These are phyloP conservation scores for Bryopsis sp. DNA, from an alignment of 139 green algal genomes.

Conservation along the genomic window DNA sequence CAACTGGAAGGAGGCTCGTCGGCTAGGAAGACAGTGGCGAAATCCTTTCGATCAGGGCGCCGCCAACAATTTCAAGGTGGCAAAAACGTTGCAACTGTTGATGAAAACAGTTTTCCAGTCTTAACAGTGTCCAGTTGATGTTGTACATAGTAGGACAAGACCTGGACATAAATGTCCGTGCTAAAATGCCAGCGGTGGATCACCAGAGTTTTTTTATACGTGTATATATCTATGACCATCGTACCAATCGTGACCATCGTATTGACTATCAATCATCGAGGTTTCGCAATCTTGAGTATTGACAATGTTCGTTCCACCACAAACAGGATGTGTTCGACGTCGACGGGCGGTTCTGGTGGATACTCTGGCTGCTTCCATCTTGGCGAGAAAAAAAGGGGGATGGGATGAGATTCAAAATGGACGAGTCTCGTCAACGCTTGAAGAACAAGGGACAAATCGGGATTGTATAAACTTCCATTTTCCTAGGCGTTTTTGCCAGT, in stretches of 20 bases:
- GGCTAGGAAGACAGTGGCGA: slow-evolving; percentile 21
- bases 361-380: slow-evolving; percentile 35
- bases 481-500: neutral
- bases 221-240: too few relatives aligned
- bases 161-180: neutral
- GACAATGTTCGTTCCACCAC: neutral
- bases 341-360: slow-evolving; percentile 42
- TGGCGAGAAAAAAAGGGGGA: slow-evolving; percentile 25
- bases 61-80: slow-evolving; percentile 33
- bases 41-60: slow-evolving; percentile 47
- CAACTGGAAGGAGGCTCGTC: slow-evolving; percentile 13
- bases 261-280: neutral
- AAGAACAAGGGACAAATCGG: neutral
- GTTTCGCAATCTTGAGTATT: neutral
- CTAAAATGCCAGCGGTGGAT: neutral
- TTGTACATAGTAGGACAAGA: neutral
- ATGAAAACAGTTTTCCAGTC: neutral
- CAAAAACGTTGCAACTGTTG: neutral
- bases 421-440: neutral
- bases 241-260: neutral
- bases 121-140: neutral
- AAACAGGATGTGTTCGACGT: slow-evolving; percentile 43
- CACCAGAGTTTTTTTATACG: neutral
- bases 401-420: slow-evolving; percentile 16
- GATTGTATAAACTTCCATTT: neutral